These are phyloP conservation scores for Exsudoporus frostii DNA, from an alignment of 768 basidiomycete species.

Conservation along the genomic window DNA sequence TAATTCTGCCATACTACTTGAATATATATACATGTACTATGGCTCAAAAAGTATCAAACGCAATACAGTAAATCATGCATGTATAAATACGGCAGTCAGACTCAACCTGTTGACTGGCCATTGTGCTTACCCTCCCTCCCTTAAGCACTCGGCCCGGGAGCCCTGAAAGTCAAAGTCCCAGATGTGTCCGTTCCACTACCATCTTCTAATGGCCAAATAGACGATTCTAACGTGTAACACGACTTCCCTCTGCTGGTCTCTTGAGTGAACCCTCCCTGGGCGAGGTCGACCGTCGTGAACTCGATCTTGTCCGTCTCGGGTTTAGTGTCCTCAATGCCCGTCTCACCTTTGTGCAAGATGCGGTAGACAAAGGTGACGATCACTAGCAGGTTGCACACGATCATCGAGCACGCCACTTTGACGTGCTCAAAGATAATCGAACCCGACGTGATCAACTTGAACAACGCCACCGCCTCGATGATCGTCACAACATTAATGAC, in stretches of 20 bases:
- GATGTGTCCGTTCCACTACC: neutral
- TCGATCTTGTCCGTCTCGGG: neutral
- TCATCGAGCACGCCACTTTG: conserved; percentile 12
- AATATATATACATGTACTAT: no score
- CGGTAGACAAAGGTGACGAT: conserved; percentile 17
- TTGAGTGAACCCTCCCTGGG: neutral
- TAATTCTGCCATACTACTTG: no score
- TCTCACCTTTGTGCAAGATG: neutral
- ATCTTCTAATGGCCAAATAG: conserved; percentile 3
- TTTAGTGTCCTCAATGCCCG: neutral
- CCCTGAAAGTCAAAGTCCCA: no score
- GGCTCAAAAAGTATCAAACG: no score
- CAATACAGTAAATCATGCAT: no score
- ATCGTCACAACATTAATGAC: conserved; percentile 22
- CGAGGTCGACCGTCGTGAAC: conserved; percentile 13
- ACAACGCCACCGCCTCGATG: neutral
- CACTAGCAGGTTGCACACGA: conserved; percentile 24
- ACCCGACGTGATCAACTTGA: neutral
- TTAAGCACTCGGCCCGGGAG: no score
- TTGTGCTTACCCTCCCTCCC: no score
- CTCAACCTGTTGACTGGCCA: no score
- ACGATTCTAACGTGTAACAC: neutral
- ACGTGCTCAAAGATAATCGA: conserved; percentile 18
- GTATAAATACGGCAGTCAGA: no score
- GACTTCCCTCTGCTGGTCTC: neutral